These are phyloP conservation scores for Lentinula boryana DNA, from an alignment of 768 basidiomycete species.

Conservation along the genomic window DNA sequence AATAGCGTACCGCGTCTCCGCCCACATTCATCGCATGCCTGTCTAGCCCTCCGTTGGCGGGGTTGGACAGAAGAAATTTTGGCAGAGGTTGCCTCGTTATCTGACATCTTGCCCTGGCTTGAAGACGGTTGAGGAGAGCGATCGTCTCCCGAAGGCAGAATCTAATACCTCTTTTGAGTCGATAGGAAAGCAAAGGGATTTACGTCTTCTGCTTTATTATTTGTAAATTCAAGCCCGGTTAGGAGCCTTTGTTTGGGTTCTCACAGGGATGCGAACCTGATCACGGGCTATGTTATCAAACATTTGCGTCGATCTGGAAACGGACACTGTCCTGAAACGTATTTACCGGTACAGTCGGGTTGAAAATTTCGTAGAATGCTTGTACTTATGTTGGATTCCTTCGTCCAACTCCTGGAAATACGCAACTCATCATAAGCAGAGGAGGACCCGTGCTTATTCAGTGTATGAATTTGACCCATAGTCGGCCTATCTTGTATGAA, in stretches of 20 bases:
- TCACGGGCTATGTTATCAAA: not conserved
- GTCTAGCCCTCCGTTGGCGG: not conserved
- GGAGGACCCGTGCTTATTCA: too few species aligned
- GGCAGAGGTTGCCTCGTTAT: not conserved
- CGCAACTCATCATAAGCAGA: too few species aligned
- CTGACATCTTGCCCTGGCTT: not conserved
- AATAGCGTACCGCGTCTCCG: not conserved
- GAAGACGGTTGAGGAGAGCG: not conserved
- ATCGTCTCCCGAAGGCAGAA: too few species aligned
- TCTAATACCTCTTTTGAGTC: too few species aligned
- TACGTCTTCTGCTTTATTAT: not conserved
- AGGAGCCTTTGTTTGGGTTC: not conserved
- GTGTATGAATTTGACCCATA: too few species aligned
- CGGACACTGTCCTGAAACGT: not conserved
- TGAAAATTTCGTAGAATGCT: not conserved
- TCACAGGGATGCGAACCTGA: not conserved
- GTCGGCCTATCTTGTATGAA: too few species aligned
- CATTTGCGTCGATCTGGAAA: not conserved
- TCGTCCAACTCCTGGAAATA: too few species aligned
- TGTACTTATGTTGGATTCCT: not conserved
- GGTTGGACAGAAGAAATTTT: not conserved
- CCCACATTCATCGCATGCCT: not conserved
- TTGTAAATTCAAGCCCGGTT: not conserved
- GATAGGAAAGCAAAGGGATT: not conserved
- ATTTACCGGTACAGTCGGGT: not conserved